phyloP scores from a whole-genome alignment of 2,329 filamentous ascomycete genomes.

The Stemphylium lycopersici region DNA sequence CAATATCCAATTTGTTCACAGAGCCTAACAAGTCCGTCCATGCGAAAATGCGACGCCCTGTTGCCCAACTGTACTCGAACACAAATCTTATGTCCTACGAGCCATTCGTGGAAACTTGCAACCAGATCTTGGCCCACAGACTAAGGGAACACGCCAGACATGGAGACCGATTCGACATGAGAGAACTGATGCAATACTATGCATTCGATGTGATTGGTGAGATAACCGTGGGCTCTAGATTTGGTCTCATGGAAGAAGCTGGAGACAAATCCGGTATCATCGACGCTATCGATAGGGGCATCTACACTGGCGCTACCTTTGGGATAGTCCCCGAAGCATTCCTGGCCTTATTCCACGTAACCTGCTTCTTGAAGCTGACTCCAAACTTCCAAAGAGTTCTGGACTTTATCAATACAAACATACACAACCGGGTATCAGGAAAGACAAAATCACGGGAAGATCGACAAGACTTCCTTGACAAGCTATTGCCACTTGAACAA shows the following conservation, averaged over 20 bases:
- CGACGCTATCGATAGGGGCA: neutral
- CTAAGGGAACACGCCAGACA: constrained; percentile 34
- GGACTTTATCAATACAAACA: neutral
- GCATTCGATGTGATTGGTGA: constrained; percentile 61
- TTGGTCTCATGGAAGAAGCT: constrained; percentile 22
- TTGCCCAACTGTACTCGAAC: constrained; percentile 49
- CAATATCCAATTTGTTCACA: neutral
- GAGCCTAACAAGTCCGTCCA: constrained; percentile 23
- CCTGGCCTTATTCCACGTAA: neutral
- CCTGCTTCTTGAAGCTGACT: neutral
- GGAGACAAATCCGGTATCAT: constrained; percentile 16
- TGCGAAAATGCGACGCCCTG: constrained; percentile 41
- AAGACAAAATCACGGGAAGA: constrained; percentile 8
- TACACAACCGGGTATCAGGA: constrained; percentile 12
- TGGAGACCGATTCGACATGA: constrained; percentile 46
- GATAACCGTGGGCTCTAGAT: constrained; percentile 51
- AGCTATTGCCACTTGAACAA: constrained; percentile 17
- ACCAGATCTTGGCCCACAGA: constrained; percentile 38
- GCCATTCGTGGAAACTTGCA: constrained; percentile 47
- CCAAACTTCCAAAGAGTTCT: neutral
- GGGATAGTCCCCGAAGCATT: constrained; percentile 14
- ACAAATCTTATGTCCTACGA: constrained; percentile 48
- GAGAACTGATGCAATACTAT: constrained; percentile 56
- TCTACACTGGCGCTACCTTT: neutral
- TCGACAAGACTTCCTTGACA: constrained; percentile 19